Percentiles rank a stretch among this genome's conserved stretches.
These are phyloP conservation scores for Aureobasidium sp. DNA, from an alignment of 2,329 filamentous ascomycete species.

Conservation along the genomic window DNA sequence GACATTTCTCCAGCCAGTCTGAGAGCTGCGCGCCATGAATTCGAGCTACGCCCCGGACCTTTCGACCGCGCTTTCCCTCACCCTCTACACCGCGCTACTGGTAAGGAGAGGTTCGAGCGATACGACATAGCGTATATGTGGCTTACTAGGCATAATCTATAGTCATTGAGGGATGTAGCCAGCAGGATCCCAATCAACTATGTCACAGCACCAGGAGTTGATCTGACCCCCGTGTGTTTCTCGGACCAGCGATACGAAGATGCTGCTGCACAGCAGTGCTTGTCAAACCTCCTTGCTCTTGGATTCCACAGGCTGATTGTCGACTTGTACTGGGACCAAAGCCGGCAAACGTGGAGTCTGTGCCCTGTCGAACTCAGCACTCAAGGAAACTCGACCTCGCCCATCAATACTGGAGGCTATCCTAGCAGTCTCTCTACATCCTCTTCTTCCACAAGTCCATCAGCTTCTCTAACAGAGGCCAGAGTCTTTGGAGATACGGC, in stretches of 20 bases:
- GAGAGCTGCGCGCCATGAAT: slow-evolving; percentile 3
- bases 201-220: slow-evolving; percentile 48
- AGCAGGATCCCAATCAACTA: slow-evolving; percentile 54
- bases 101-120: slow-evolving; percentile 16
- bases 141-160: slow-evolving; percentile 10
- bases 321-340: slow-evolving; percentile 56
- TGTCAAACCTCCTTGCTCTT: slow-evolving; percentile 54
- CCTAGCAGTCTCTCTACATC: slow-evolving; percentile 12
- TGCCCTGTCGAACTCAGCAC: slow-evolving; percentile 47
- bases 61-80: slow-evolving; percentile 16
- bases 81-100: slow-evolving; percentile 20
- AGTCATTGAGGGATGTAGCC: slow-evolving; percentile 56
- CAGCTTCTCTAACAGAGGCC: neutral
- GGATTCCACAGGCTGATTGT: slow-evolving; percentile 50
- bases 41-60: slow-evolving; percentile 20
- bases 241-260: slow-evolving; percentile 44
- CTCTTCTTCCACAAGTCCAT: slow-evolving; percentile 6
- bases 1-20: neutral
- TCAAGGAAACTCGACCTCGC: slow-evolving; percentile 12
- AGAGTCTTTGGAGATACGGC: neutral
- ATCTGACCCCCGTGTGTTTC: slow-evolving; percentile 52
- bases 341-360: slow-evolving; percentile 46
- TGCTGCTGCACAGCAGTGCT: slow-evolving; percentile 42
- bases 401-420: slow-evolving; percentile 5
- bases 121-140: neutral